phyloP scores from a whole-genome alignment of 345 rosid genomes.

The Psidium guajava region DNA sequence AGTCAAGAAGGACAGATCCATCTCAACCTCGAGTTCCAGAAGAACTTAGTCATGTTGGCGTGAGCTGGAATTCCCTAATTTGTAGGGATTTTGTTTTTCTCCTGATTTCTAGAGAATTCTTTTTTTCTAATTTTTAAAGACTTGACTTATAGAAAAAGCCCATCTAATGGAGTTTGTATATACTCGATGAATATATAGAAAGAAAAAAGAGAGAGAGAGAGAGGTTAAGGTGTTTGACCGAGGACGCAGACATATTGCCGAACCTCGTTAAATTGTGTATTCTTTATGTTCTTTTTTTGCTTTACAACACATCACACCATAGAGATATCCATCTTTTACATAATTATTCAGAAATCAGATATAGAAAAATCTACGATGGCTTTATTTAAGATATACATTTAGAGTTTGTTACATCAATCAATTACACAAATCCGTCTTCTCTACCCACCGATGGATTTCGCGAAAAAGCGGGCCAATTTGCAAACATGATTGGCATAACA shows the following conservation, averaged over 20 bases:
- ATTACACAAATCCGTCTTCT: not conserved
- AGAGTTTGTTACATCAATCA: not conserved
- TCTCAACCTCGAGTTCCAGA: conserved; percentile 23
- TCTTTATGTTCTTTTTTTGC: too few relatives aligned
- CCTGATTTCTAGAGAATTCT: too few relatives aligned
- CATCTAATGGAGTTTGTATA: too few relatives aligned
- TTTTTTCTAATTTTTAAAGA: too few relatives aligned
- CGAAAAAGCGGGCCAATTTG: not conserved
- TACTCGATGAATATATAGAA: too few relatives aligned
- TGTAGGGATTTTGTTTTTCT: too few relatives aligned
- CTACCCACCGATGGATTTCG: not conserved
- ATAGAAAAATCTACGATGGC: not conserved
- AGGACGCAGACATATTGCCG: too few relatives aligned
- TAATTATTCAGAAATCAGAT: not conserved
- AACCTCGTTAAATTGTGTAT: too few relatives aligned
- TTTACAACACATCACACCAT: not conserved
- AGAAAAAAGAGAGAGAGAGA: too few relatives aligned
- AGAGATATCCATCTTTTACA: not conserved
- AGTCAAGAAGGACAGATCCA: conserved; percentile 23
- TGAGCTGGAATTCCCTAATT: too few relatives aligned
- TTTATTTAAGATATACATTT: not conserved
- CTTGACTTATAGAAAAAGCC: too few relatives aligned
- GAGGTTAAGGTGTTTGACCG: too few relatives aligned
- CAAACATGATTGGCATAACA: not conserved
- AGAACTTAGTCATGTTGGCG: not conserved